Evolutionary conservation across 176 grass and related monocot species (phyloP).

Genomic region (Bromus sterilis): DNA sequence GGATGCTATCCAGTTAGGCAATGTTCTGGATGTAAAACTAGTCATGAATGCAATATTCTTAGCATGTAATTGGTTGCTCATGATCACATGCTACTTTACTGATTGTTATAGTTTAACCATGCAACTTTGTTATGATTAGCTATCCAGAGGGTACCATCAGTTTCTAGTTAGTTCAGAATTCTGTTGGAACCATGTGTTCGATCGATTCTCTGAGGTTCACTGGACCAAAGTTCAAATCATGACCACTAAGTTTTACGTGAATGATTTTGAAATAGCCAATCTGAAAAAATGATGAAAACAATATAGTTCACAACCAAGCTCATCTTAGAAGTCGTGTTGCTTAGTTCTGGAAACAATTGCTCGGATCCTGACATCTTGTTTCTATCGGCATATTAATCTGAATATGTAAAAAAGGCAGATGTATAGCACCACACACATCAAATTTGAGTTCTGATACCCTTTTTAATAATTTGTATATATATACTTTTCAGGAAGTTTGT

Average conservation of each 20-base stretch:
- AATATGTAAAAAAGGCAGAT: background rate
- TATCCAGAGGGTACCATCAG: background rate
- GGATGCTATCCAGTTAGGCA: background rate
- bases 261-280: background rate
- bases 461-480: background rate
- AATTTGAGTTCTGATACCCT: background rate
- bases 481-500: background rate
- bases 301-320: background rate
- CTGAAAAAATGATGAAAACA: background rate
- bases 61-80: background rate
- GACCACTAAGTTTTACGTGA: background rate
- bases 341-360: background rate
- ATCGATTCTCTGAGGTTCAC: conserved; percentile 1
- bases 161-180: conserved; percentile 12
- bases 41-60: conserved; percentile 3
- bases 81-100: conserved; percentile 1
- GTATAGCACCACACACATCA: background rate
- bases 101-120: background rate
- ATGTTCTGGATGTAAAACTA: background rate
- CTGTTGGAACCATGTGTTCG: background rate
- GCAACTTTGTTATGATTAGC: background rate
- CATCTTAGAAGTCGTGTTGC: background rate
- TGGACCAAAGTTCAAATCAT: background rate
- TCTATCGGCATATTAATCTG: background rate
- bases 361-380: background rate